phyloP scores from a whole-genome alignment of 2,329 filamentous ascomycete species.

The Pseudogymnoascus sp. region DNA sequence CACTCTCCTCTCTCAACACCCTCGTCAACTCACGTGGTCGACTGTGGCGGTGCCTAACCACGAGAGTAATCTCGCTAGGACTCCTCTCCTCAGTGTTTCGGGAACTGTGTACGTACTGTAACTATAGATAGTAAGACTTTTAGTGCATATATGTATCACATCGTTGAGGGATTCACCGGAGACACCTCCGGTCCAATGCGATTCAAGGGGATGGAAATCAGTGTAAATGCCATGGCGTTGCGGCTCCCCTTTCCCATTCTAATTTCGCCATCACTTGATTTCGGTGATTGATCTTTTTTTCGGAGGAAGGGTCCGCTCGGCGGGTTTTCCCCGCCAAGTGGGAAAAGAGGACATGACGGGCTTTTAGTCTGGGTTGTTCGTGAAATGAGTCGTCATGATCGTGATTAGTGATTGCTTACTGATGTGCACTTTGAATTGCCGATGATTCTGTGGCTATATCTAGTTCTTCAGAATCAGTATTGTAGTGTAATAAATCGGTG shows the following conservation, averaged over 20 bases:
- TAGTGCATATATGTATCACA: not conserved
- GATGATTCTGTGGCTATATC: not conserved
- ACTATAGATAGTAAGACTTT: not conserved
- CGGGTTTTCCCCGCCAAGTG: not conserved
- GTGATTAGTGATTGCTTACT: not conserved
- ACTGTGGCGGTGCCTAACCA: not conserved
- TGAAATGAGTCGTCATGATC: not conserved
- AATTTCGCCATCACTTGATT: not conserved
- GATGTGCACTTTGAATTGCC: not conserved
- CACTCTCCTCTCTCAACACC: not conserved
- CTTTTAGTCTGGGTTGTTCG: not conserved
- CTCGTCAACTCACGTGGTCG: not conserved
- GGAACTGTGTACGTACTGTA: not conserved
- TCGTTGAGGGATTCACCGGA: not conserved
- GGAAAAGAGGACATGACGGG: not conserved
- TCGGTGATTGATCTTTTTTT: not conserved
- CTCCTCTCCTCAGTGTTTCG: not conserved
- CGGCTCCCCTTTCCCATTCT: not conserved
- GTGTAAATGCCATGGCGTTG: not conserved
- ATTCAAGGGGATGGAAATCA: not conserved
- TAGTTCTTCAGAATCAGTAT: not conserved
- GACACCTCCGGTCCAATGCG: not conserved
- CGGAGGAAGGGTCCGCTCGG: not conserved
- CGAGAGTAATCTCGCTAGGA: not conserved
- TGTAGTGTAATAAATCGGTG: not conserved